Evolutionary conservation across 2,329 filamentous ascomycete species (phyloP).

Genomic region (Xylariaceae sp.): DNA sequence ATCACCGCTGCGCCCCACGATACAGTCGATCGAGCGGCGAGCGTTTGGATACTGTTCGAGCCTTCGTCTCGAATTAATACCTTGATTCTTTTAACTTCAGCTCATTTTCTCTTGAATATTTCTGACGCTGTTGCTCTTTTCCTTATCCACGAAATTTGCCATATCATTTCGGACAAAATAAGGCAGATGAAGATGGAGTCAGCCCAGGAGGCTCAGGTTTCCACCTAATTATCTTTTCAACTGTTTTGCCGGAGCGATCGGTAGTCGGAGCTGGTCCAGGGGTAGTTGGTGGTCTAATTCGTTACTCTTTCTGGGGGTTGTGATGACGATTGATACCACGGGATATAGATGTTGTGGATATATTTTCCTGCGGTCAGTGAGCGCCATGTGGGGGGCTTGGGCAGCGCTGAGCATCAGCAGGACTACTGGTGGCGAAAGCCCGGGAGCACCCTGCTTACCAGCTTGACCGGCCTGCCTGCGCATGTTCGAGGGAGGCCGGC

Average conservation of each 20-base stretch:
- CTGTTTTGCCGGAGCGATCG: constrained; percentile 16
- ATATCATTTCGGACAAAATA: constrained; percentile 23
- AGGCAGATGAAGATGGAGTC: constrained; percentile 27
- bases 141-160: constrained; percentile 24
- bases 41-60: background rate
- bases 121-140: constrained; percentile 13
- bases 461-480: constrained; percentile 2
- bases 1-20: background rate
- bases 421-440: constrained; percentile 14
- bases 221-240: constrained; percentile 26
- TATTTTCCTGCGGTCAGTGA: constrained; percentile 7
- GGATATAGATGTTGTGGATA: constrained; percentile 18
- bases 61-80: constrained; percentile 14
- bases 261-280: constrained; percentile 20
- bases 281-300: constrained; percentile 13
- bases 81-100: constrained; percentile 15
- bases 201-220: constrained; percentile 31
- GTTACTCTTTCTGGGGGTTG: constrained; percentile 13
- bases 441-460: constrained; percentile 6
- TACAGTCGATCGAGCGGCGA: background rate
- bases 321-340: constrained; percentile 26
- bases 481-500: constrained; percentile 10
- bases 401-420: constrained; percentile 1
- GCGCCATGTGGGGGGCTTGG: constrained; percentile 6
- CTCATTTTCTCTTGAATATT: constrained; percentile 14